Evolutionary conservation across 495 filamentous ascomycete species (phyloP).

Genomic region (Aspergillus cristatus): DNA sequence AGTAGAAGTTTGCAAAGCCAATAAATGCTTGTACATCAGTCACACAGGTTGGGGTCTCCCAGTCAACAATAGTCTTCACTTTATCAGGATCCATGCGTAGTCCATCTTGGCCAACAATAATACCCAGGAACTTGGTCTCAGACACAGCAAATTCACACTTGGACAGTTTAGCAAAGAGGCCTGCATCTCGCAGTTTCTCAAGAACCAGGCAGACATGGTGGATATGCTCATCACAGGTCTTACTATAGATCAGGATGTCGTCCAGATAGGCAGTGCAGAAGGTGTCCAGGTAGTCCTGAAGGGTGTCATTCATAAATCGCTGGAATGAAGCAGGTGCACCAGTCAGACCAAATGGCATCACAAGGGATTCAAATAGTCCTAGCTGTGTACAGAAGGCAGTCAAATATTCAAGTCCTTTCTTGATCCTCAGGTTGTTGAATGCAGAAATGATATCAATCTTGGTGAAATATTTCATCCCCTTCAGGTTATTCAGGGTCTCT

Average conservation of each 20-base stretch:
- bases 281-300: constrained; percentile 13
- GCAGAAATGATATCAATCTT: constrained; percentile 36
- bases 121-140: constrained; percentile 14
- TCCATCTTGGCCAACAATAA: constrained; percentile 12
- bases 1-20: constrained; percentile 24
- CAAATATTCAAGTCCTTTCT: constrained; percentile 15
- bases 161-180: constrained; percentile 8
- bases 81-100: constrained; percentile 13
- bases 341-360: constrained; percentile 11
- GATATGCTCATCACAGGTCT: constrained; percentile 15
- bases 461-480: constrained; percentile 25
- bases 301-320: constrained; percentile 19
- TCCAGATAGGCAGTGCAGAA: constrained; percentile 25
- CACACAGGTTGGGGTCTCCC: constrained; percentile 6
- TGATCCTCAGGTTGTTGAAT: constrained; percentile 28
- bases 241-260: constrained; percentile 25
- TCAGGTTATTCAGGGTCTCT: constrained; percentile 26
- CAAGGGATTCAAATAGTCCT: constrained; percentile 16
- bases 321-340: constrained; percentile 16
- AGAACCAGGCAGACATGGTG: constrained; percentile 13
- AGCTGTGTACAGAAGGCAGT: constrained; percentile 26
- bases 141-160: constrained; percentile 23
- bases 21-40: constrained; percentile 18
- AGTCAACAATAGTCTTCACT: constrained; percentile 13
- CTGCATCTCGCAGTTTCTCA: constrained; percentile 4